phyloP scores from a whole-genome alignment of 1,139 yeast genomes.

The Taiozyma sp. region DNA sequence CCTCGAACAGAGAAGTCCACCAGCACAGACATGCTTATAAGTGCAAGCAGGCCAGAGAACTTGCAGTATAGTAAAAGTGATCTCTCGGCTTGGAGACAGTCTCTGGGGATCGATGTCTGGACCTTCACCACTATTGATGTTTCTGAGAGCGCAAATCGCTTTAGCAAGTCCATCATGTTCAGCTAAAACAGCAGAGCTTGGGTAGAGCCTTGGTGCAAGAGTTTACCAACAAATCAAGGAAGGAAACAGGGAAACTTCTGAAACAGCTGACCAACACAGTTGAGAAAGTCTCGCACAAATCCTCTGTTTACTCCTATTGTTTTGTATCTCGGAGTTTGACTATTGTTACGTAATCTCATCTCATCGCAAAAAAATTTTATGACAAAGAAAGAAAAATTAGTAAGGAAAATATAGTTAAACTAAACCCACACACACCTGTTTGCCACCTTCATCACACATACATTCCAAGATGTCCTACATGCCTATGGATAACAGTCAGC shows the following conservation, averaged over 20 bases:
- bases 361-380: slow-evolving; percentile 1
- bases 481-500: slow-evolving; percentile 24
- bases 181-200: too few relatives aligned
- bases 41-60: slow-evolving; percentile 44
- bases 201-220: too few relatives aligned
- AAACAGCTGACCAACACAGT: too few relatives aligned
- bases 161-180: neutral
- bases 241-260: too few relatives aligned
- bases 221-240: too few relatives aligned
- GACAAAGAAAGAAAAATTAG: slow-evolving; percentile 4
- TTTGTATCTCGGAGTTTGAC: neutral
- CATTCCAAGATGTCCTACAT: slow-evolving; percentile 19
- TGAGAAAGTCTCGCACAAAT: too few relatives aligned
- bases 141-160: neutral
- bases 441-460: slow-evolving; percentile 1
- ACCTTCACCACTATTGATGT: neutral
- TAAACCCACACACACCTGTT: neutral
- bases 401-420: neutral
- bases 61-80: slow-evolving; percentile 51
- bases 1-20: slow-evolving; percentile 40
- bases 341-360: slow-evolving; percentile 5
- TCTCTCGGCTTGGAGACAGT: slow-evolving; percentile 56
- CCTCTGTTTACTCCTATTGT: too few relatives aligned
- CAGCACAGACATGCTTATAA: slow-evolving; percentile 48
- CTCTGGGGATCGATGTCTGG: slow-evolving; percentile 48